These are phyloP conservation scores for Phytopythium litorale DNA, from an alignment of 352 stramenopile species.

Conservation along the genomic window DNA sequence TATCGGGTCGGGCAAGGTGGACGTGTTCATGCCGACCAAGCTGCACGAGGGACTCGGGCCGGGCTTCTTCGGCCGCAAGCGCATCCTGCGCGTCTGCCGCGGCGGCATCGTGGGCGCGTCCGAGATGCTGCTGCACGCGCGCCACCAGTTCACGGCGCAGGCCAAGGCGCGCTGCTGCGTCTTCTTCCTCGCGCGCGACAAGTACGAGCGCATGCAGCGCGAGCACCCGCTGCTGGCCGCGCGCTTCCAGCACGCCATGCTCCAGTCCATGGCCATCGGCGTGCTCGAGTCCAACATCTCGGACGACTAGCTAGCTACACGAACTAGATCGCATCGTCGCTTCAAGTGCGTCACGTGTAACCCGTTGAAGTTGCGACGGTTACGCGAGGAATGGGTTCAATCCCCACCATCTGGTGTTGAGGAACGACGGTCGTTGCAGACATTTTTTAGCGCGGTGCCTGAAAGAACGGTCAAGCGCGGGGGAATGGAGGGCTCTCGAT, in stretches of 20 bases:
- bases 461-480: neutral
- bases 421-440: too few relatives aligned
- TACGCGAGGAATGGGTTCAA: too few relatives aligned
- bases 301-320: conserved; percentile 45
- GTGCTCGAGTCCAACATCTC: conserved; percentile 84
- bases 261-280: conserved; percentile 80
- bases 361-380: too few relatives aligned
- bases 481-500: conserved; percentile 4
- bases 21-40: conserved; percentile 81
- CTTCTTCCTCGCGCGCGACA: conserved; percentile 76
- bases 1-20: conserved; percentile 79
- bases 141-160: conserved; percentile 80
- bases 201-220: conserved; percentile 68
- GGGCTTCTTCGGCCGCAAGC: conserved; percentile 72
- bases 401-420: neutral
- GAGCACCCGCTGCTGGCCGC: conserved; percentile 60
- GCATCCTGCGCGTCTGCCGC: conserved; percentile 77
- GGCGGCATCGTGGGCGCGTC: conserved; percentile 74
- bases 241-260: conserved; percentile 82
- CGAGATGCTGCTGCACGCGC: conserved; percentile 78
- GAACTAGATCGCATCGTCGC: neutral
- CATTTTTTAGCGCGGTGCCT: neutral
- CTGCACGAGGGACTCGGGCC: conserved; percentile 76
- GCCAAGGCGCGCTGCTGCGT: conserved; percentile 61
- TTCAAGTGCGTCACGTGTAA: too few relatives aligned